Base-by-base conservation (phyloP, 805 yeast species). In the Zygotorulaspora florentina region DNA sequence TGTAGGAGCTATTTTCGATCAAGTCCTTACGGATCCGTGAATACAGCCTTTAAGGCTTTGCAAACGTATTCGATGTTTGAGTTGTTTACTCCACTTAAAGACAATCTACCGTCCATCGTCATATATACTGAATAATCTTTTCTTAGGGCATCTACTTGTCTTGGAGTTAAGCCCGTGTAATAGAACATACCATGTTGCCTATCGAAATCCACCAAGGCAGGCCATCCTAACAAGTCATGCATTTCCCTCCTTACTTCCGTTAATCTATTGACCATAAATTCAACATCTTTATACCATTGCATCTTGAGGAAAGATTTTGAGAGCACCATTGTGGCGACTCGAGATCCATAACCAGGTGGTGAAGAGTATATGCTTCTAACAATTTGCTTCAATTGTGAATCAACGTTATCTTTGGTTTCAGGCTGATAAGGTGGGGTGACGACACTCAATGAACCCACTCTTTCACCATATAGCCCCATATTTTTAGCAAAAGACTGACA, bases 101-200 rank as follows among this genome's bases (percentile, higher is more conserved):
- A 85, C 64, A 91, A 80, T 64, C 99, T 82, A 31, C 98, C 98
- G 66, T 89, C 93, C 51, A 80, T 76, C 25, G 96, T 88, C 57
- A 93, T 79, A 66, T 91, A 91, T 33, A 91, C 83, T 13, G 87
- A 80, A 68, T 72, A 83, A 65, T 87, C 81, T 42, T 76, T 72
- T 64, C 85, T 83, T 59, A 91, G 74, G 51, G 73, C 69, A 47
- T 79, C 73, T 40, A 87, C 91, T 69, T 89, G 95, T 40, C 77
- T 80, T 37, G 79, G 72, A 27, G 68, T 64, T 51, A 91, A 75
- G 7, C 96, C 96, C 29, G 97, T 90, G 73, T 77, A 91, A 59
- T 91, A 87, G 70, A 91, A 91, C 98, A 91, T 91, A 58, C 99
- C 99, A 65, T 91, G 85, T 69, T 91, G 98, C 28, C 52, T 54